A percentile compares a stretch with the other conserved stretches of the same genome.
Evolutionary conservation across 176 grass and related monocot species (phyloP).

Genomic region (Eremochloa ophiuroides): DNA sequence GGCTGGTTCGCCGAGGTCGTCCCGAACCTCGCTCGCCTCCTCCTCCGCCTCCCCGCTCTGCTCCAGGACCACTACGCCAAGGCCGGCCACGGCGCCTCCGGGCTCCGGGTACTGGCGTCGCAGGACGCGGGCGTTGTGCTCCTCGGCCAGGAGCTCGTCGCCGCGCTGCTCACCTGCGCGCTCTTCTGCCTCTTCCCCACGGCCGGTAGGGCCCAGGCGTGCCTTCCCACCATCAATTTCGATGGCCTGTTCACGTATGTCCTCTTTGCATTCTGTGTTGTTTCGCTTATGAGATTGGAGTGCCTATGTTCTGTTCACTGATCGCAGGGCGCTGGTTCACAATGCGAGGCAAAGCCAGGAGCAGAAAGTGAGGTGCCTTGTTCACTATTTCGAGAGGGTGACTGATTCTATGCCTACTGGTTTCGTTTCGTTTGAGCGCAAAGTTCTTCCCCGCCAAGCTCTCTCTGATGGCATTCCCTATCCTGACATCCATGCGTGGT

Average conservation of each 20-base stretch:
- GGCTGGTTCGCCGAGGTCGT: conserved; percentile 67
- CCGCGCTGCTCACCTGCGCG: conserved; percentile 76
- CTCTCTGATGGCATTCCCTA: conserved; percentile 24
- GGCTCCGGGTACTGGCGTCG: conserved; percentile 54
- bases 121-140: conserved; percentile 59
- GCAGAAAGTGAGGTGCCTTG: conserved; percentile 77
- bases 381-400: conserved; percentile 93
- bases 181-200: conserved; percentile 92
- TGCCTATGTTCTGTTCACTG: not conserved
- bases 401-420: conserved; percentile 43
- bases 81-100: conserved; percentile 25
- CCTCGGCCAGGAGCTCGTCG: conserved; percentile 67
- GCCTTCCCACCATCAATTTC: conserved; percentile 77
- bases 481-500: conserved; percentile 51
- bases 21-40: conserved; percentile 59
- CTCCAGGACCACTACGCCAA: conserved; percentile 67
- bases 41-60: conserved; percentile 66
- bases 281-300: not conserved
- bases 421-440: conserved; percentile 78
- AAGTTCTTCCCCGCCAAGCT: conserved; percentile 39
- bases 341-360: conserved; percentile 59
- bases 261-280: not conserved
- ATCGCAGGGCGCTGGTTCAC: conserved; percentile 38
- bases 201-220: conserved; percentile 32
- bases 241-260: conserved; percentile 69